Evolutionary conservation across 129 eudicot species (phyloP), one percentile per base, ranked within the genome.

Genomic region (Pittosporum tobira): DNA sequence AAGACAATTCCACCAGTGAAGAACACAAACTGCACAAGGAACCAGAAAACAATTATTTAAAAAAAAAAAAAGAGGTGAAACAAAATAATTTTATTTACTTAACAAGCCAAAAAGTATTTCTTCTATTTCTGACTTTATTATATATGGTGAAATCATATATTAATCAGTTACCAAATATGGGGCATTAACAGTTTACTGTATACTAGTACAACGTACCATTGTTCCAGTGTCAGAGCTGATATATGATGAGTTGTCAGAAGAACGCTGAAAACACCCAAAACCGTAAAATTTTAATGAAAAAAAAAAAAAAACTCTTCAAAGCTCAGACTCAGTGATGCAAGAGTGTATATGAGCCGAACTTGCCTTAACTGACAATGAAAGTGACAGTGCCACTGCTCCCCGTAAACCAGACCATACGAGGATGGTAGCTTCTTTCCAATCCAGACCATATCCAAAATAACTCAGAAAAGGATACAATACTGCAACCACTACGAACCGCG

Each of bases 301-400:
- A 16, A 1, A 54, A 30, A n/a, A 1, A 16, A 1, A 27, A 29
- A 16, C 16, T 30, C 27, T 54, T 30, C 3, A 30, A 25, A 29
- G 4, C 26, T 16, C 21, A 54, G 24, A 18, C 30, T 21, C 6
- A 16, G 42, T 10, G 13, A 27, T 48, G 28, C 20, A 34, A 16
- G 48, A 28, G n/a, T 2, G 1, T 46, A 53, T 16, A 58, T 4
- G 0, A 63, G 48, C 59, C 57, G 13, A 53, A 82, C 88, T 73
- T 77, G 57, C 97, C 95, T 90, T 80, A 68, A 90, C 84, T 19
- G 97, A 85, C 58, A 90, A 71, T 25, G 97, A 83, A 57, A 90
- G 98, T 13, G 98, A 67, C 69, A 90, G 72, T 50, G 98, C 88
- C 29, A 90, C 98, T 27, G 98, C 95, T 51, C 98, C 98, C 46